A percentile compares a stretch with the other conserved stretches of the same genome.
phyloP scores from a whole-genome alignment of 805 yeast genomes.

The Cyberlindnera petersonii region DNA sequence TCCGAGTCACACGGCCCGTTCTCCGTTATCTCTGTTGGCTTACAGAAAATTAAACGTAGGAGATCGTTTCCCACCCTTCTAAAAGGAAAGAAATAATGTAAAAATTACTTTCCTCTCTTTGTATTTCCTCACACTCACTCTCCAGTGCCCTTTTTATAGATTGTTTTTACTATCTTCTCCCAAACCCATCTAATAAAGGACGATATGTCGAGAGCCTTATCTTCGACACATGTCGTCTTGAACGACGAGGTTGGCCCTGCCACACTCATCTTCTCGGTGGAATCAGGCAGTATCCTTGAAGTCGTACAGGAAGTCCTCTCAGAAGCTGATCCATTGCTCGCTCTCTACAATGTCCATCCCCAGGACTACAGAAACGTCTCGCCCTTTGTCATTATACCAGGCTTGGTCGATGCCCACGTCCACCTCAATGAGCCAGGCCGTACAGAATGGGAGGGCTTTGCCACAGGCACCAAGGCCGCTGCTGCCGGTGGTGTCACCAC shows the following conservation, averaged over 20 bases:
- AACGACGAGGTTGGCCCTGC: conserved; percentile 49
- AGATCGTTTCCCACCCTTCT: too few species aligned
- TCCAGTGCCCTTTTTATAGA: neutral
- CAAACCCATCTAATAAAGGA: too few species aligned
- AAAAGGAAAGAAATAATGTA: too few species aligned
- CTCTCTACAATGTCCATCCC: conserved; percentile 40
- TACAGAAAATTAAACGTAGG: too few species aligned
- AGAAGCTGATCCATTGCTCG: conserved; percentile 38
- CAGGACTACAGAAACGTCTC: conserved; percentile 48
- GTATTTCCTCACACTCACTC: neutral
- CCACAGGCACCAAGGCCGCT: conserved; percentile 92
- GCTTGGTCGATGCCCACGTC: conserved; percentile 90
- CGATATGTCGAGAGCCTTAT: conserved; percentile 43
- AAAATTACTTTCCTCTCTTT: too few species aligned
- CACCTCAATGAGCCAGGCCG: conserved; percentile 97
- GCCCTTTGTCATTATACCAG: conserved; percentile 74
- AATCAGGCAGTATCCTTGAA: conserved; percentile 55
- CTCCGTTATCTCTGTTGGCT: conserved; percentile 13
- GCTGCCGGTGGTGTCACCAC: conserved; percentile 97
- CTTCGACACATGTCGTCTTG: conserved; percentile 56
- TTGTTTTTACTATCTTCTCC: too few species aligned
- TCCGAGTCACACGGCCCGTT: conserved; percentile 4
- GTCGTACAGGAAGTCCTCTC: conserved; percentile 40
- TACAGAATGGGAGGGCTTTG: conserved; percentile 98
- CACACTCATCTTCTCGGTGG: conserved; percentile 57